Base-by-base conservation (phyloP, 805 yeast species). In the Wickerhamiella shivajii region DNA sequence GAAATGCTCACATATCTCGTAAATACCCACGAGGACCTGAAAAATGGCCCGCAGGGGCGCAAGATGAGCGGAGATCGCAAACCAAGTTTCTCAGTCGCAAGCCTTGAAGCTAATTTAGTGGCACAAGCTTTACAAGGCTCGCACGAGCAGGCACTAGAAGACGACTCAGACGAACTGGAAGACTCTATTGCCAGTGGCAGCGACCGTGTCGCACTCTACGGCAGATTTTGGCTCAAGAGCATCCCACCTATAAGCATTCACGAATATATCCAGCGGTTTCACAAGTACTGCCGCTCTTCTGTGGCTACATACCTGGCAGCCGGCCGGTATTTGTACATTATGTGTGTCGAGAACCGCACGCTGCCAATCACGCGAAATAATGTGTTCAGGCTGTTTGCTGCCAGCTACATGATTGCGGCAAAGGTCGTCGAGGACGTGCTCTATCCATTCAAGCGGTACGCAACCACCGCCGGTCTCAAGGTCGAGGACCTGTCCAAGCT, bases 401-500 rank as follows among this genome's bases (percentile, higher is more conserved):
- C 69, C 0, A 51, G 62, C 9, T 50, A 65, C 13, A 48, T 70
- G 4, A 45, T 66, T 1, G 63, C 70, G 7, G 56, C 65, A 22
- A 67, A 67, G 43, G 45, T 58, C n/a, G 45, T 64, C 6, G 71
- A 67, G 41, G 74, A 67, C 44, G 49, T 56, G 17, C 55, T 56
- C 26, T 64, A 63, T 42, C 56, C 62, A 3, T 70, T 64, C 46
- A 52, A 51, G 29, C 57, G 66, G 35, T 64, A 61, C 36, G 63
- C 68, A 24, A 60, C 61, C 25, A 68, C 63, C 1, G 66, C 66
- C 17, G 72, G 72, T 1, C 50, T 67, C 10, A 49, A 62, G 4
- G 38, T 55, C 25, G 34, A 45, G 4, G 77, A 71, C 34, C 51
- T 71, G 31, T 52, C 58, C 35, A 52, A 58, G 18, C 50, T 71